A percentile compares a stretch with the other conserved stretches of the same genome.
phyloP scores from a whole-genome alignment of 2,329 filamentous ascomycete species.

The Fusarium robinianum region DNA sequence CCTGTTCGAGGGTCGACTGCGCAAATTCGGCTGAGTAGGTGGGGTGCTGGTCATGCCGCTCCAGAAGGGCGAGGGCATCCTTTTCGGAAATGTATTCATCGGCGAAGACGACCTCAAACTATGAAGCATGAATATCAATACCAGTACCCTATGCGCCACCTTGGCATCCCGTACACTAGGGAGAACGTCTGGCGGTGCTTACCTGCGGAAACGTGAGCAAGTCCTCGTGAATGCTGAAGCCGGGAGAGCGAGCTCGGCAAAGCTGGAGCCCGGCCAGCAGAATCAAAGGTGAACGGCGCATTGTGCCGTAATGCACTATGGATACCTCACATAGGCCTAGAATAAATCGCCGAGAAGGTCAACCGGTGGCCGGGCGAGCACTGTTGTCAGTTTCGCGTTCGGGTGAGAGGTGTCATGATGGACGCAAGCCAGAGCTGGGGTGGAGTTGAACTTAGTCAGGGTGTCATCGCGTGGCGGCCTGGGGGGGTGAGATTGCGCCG shows the following conservation, averaged over 20 bases:
- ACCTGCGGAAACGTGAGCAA: conserved; percentile 86
- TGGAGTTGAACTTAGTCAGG: conserved; percentile 25
- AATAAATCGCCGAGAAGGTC: conserved; percentile 17
- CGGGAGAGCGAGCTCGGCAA: conserved; percentile 53
- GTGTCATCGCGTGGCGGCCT: conserved; percentile 18
- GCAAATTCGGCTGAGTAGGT: conserved; percentile 48
- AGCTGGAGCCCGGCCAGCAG: conserved; percentile 53
- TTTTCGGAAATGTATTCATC: conserved; percentile 72
- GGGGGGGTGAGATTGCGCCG: conserved; percentile 12
- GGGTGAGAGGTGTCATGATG: conserved; percentile 41
- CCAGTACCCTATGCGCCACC: not conserved
- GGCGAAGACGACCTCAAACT: conserved; percentile 83
- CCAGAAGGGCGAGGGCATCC: conserved; percentile 67
- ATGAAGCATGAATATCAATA: conserved; percentile 22
- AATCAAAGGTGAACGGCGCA: conserved; percentile 55
- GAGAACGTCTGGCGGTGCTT: conserved; percentile 35
- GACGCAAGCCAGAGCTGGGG: conserved; percentile 23
- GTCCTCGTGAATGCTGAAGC: conserved; percentile 88
- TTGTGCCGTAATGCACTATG: conserved; percentile 41
- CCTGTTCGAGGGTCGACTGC: conserved; percentile 46
- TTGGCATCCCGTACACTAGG: conserved; percentile 7
- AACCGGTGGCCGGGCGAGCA: conserved; percentile 4
- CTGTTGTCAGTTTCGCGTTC: conserved; percentile 22
- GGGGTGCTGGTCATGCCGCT: conserved; percentile 42
- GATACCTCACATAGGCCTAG: conserved; percentile 38